phyloP scores from a whole-genome alignment of 495 filamentous ascomycete species.

The Neurospora sp. region DNA sequence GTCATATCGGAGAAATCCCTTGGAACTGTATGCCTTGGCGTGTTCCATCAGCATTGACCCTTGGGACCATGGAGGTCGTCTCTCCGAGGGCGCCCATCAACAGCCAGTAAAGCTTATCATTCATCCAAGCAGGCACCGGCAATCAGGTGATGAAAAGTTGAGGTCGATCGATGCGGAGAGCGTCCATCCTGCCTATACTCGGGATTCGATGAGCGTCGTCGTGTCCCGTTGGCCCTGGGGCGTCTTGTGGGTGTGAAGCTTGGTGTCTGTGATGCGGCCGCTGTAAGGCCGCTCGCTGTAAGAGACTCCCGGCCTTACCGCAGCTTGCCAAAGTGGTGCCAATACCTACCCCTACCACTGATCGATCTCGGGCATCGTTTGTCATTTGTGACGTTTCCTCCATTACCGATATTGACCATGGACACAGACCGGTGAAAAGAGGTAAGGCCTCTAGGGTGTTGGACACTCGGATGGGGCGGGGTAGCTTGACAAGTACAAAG shows the following conservation, averaged over 20 bases:
- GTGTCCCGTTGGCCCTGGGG: neutral
- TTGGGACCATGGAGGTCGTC: neutral
- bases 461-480: neutral
- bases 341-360: neutral
- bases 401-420: neutral
- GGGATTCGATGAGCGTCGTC: neutral
- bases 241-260: neutral
- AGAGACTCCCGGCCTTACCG: neutral
- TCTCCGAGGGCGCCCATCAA: neutral
- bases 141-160: neutral
- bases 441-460: neutral
- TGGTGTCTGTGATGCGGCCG: neutral
- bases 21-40: neutral
- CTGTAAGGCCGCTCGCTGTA: neutral
- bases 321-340: neutral
- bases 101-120: neutral
- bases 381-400: neutral
- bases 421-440: neutral
- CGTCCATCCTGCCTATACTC: neutral
- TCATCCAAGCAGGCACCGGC: neutral
- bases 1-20: neutral
- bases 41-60: neutral
- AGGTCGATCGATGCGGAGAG: neutral
- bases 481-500: neutral
- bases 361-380: neutral